Evolutionary conservation across 1,139 yeast species (phyloP), one percentile per base, ranked within the genome.

Genomic region (Entelexis paramagnoliae): DNA sequence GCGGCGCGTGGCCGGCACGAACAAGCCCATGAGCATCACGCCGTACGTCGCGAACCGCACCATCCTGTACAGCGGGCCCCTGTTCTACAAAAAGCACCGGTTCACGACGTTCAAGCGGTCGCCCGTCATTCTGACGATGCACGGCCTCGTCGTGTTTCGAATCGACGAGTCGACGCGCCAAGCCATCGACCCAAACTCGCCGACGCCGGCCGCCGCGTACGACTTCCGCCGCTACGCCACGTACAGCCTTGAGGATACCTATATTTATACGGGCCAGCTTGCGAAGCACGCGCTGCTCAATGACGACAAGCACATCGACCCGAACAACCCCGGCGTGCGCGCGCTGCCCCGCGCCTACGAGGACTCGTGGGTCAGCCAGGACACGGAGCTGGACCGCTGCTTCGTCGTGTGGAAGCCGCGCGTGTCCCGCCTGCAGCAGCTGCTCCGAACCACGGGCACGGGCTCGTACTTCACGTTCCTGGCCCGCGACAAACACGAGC

Each of bases 351-450:
- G 94, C 39, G 71, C 82, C 0, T 87, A 83, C 62, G 68, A 76
- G 1, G 95, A 88, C 66, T 96, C 96, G 0, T 85, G 94, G 89
- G 75, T 74, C 58, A 82, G 93, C 1, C 71, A 78, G 7, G 97
- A 89, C 59, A 86, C 82, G 51, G 93, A 85, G 58, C 64, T 74
- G 16, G 67, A 77, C 39, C 71, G 95, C 48, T 80, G 94, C 58
- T 88, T 89, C 62, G 86, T 91, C 0, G 60, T 89, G 4, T 87
- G 95, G 95, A 78, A 73, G 73, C 16, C 51, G 19, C 30, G 38
- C 10, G 36, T 14, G n/a, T 14, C 42, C 10, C 20, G 32, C 26
- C 29, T 38, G 14, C 14, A 24, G 8, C 19, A 26, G 8, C 2
- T 48, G 17, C 7, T 29, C 24, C 11, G 47, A 20, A 53, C 54